Conservation (phyloP, 2,329 filamentous ascomycete species). For the Macrophomina pseudophaseolina region DNA sequence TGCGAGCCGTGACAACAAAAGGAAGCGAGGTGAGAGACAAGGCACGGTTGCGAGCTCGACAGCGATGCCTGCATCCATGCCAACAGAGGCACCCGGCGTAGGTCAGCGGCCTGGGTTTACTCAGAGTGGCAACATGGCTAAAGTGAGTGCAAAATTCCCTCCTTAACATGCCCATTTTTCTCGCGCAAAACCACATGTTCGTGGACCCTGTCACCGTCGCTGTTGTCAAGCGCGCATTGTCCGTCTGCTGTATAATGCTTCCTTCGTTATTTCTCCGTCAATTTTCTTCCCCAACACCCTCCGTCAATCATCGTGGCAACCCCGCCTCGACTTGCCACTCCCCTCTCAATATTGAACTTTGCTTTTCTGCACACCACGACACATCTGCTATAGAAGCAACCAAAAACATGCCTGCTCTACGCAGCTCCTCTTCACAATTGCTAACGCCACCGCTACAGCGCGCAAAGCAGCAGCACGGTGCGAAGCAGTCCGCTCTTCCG, state of each 20-base stretch:
- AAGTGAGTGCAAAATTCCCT: constrained; percentile 33
- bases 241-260: not conserved
- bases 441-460: constrained; percentile 56
- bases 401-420: too few relatives aligned
- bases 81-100: constrained; percentile 38
- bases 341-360: too few relatives aligned
- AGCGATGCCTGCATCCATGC: constrained; percentile 40
- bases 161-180: too few relatives aligned
- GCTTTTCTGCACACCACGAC: too few relatives aligned
- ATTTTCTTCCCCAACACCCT: too few relatives aligned
- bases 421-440: not conserved
- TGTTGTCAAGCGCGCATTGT: not conserved
- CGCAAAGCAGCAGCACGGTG: constrained; percentile 69
- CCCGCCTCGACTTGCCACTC: too few relatives aligned
- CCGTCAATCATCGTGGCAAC: too few relatives aligned
- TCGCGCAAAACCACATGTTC: too few relatives aligned
- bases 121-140: constrained; percentile 38
- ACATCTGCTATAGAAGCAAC: too few relatives aligned
- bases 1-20: constrained; percentile 84
- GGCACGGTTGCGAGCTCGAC: constrained; percentile 52
- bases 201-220: not conserved
- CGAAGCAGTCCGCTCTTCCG: constrained; percentile 64
- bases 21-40: constrained; percentile 73
- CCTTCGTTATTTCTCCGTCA: not conserved
- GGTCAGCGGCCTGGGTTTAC: constrained; percentile 34